Conservation (phyloP, 2,329 filamentous ascomycete genomes). For the Fusarium humuli region DNA sequence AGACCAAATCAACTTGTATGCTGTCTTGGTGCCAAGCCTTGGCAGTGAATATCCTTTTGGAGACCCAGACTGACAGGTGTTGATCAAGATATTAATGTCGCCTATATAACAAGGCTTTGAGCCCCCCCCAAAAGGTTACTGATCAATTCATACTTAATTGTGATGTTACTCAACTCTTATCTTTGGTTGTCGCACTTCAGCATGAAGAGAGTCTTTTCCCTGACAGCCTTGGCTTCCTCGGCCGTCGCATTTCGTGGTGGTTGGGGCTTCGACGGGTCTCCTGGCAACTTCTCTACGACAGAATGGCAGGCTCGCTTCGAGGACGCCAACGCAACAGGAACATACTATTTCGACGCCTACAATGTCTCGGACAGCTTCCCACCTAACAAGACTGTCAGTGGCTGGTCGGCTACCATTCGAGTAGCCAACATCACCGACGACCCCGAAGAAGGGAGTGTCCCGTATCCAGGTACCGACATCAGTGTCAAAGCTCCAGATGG, state of each 20-base stretch:
- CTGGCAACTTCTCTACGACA: constrained; percentile 4
- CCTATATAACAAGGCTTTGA: background rate
- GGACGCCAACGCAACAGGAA: constrained; percentile 19
- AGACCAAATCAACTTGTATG: background rate
- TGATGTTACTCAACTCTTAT: background rate
- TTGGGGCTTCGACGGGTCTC: background rate
- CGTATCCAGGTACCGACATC: constrained; percentile 17
- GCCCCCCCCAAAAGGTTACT: background rate
- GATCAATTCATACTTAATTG: background rate
- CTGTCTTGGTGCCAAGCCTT: background rate
- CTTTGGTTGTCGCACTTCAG: background rate
- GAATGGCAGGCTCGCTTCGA: constrained; percentile 20
- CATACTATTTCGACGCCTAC: constrained; percentile 17
- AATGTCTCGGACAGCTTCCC: constrained; percentile 16
- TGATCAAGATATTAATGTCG: background rate
- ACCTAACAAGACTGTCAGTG: constrained; percentile 10
- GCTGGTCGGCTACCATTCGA: constrained; percentile 17
- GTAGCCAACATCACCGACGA: constrained; percentile 27
- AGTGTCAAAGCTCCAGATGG: constrained; percentile 22
- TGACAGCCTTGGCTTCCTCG: background rate
- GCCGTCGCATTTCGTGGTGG: constrained; percentile 5
- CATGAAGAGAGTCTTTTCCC: background rate
- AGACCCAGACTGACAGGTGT: background rate
- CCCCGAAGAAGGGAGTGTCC: constrained; percentile 1
- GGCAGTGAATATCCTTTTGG: background rate